phyloP scores from a whole-genome alignment of 495 filamentous ascomycete genomes.

The Alectoria sarmentosa region DNA sequence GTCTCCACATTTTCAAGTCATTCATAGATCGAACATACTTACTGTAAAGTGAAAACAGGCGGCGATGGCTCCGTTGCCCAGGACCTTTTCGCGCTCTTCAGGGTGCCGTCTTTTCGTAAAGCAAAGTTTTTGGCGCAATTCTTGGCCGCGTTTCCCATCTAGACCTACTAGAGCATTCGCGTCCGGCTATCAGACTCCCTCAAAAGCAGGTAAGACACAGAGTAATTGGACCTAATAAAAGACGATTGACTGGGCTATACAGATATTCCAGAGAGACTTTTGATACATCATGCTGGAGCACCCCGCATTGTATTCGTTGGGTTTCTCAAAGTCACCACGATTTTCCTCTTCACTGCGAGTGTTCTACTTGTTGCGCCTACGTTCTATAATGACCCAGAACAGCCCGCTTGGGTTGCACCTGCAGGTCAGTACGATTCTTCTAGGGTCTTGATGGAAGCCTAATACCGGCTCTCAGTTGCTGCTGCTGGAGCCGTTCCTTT shows the following conservation, averaged over 20 bases:
- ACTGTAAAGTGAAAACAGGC: not conserved
- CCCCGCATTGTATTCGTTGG: constrained; percentile 58
- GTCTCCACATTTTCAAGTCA: not conserved
- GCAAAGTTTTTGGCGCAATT: not conserved
- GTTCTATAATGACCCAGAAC: constrained; percentile 43
- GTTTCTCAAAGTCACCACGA: constrained; percentile 58
- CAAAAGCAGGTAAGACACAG: constrained; percentile 13
- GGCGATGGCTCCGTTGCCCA: not conserved
- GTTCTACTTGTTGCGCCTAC: constrained; percentile 52
- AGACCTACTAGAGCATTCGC: not conserved
- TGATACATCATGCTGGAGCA: constrained; percentile 69
- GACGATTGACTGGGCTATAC: not conserved
- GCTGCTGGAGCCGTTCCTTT: constrained; percentile 57
- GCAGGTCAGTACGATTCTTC: constrained; percentile 34
- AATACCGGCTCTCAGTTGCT: constrained; percentile 38
- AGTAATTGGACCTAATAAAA: not conserved
- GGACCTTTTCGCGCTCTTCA: not conserved
- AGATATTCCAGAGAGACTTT: constrained; percentile 51
- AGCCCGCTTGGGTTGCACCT: constrained; percentile 40
- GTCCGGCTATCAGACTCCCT: constrained; percentile 7
- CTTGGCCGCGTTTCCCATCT: not conserved
- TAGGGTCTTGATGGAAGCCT: not conserved
- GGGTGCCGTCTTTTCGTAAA: not conserved
- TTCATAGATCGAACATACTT: not conserved
- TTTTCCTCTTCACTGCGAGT: constrained; percentile 62